Conservation (phyloP, 2,329 filamentous ascomycete genomes). For the Cercospora janseana region DNA sequence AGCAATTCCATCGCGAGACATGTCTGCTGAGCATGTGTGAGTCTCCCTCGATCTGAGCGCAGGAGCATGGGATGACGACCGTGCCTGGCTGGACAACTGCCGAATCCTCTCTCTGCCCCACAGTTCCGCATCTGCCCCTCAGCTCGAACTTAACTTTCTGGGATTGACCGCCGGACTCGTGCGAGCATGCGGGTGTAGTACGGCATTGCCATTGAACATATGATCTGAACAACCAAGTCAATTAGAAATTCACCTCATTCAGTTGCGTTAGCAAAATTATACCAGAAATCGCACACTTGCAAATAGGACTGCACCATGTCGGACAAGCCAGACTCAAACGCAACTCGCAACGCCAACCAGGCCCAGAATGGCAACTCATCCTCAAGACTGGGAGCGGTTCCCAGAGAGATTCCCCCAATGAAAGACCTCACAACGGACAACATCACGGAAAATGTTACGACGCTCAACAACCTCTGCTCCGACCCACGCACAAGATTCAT, state of each 20-base stretch:
- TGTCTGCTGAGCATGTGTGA: not conserved
- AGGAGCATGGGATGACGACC: not conserved
- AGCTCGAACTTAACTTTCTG: not conserved
- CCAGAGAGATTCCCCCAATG: constrained; percentile 46
- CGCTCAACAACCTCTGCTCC: constrained; percentile 68
- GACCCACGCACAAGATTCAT: constrained; percentile 69
- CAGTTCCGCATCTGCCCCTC: not conserved
- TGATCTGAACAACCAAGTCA: not conserved
- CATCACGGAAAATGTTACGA: constrained; percentile 71
- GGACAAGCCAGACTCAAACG: not conserved
- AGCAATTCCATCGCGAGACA: not conserved
- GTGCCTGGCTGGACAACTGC: not conserved
- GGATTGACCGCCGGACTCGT: not conserved
- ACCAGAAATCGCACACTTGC: not conserved
- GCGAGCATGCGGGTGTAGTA: not conserved
- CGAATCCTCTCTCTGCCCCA: not conserved
- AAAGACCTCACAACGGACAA: constrained; percentile 74
- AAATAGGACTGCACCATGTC: not conserved
- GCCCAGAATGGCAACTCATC: not conserved
- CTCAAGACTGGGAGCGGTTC: constrained; percentile 2
- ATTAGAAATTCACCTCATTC: not conserved
- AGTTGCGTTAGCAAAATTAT: not conserved
- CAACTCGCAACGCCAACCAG: not conserved
- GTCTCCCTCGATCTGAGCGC: not conserved
- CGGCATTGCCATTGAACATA: not conserved